These are phyloP conservation scores for Ceratocystis lukuohia DNA, from an alignment of 2,329 filamentous ascomycete species.

Conservation along the genomic window DNA sequence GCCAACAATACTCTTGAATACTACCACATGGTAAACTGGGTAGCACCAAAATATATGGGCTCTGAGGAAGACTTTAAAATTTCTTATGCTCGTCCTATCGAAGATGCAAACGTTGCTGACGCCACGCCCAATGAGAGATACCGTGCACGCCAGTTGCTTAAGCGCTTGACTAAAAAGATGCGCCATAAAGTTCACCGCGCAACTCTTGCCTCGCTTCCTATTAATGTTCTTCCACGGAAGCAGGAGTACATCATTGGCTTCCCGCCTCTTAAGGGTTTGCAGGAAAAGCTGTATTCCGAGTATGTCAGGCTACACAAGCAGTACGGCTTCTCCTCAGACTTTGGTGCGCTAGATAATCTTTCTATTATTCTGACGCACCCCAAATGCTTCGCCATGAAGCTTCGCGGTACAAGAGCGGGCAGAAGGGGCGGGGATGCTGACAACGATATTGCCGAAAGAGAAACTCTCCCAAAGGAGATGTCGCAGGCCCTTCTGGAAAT, in stretches of 20 bases:
- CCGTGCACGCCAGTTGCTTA: constrained; percentile 50
- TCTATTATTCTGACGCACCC: constrained; percentile 41
- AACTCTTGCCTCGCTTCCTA: constrained; percentile 49
- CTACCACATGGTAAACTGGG: constrained; percentile 77
- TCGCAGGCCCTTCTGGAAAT: constrained; percentile 3
- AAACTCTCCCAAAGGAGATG: constrained; percentile 12
- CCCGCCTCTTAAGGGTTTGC: constrained; percentile 47
- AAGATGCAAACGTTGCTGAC: constrained; percentile 54
- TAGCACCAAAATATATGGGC: constrained; percentile 66
- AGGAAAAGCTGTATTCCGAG: constrained; percentile 46
- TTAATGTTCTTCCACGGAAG: constrained; percentile 57
- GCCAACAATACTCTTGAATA: constrained; percentile 78
- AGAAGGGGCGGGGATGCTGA: background rate
- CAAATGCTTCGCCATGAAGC: constrained; percentile 31
- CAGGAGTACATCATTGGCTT: constrained; percentile 70
- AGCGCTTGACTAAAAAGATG: constrained; percentile 57
- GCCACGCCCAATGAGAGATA: constrained; percentile 44
- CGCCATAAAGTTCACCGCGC: constrained; percentile 65
- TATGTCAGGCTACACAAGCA: constrained; percentile 27
- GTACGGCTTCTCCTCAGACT: constrained; percentile 19
- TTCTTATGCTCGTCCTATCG: constrained; percentile 61
- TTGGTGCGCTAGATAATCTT: constrained; percentile 31
- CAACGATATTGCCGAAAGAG: background rate
- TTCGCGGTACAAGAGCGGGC: constrained; percentile 19
- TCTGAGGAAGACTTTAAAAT: constrained; percentile 51